phyloP scores from a whole-genome alignment of 2,329 filamentous ascomycete species.

The Diaporthe citri region DNA sequence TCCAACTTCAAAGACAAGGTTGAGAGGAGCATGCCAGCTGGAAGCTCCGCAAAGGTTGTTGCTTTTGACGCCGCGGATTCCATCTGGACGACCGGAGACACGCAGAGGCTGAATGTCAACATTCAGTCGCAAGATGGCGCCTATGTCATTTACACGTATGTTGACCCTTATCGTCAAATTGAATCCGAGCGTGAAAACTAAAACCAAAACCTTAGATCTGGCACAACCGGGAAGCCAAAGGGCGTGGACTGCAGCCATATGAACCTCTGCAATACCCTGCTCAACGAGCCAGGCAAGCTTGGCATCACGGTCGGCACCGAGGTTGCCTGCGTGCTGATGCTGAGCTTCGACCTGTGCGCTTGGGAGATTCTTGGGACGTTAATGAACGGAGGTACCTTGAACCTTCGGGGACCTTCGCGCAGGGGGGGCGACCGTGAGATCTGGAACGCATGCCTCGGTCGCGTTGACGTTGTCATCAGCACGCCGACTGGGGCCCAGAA shows the following conservation, averaged over 20 bases:
- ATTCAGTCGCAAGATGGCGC: slow-evolving; percentile 54
- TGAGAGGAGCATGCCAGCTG: slow-evolving; percentile 28
- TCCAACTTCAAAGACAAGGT: slow-evolving; percentile 29
- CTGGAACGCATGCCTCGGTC: slow-evolving; percentile 60
- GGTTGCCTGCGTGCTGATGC: slow-evolving; percentile 68
- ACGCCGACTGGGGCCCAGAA: slow-evolving; percentile 68
- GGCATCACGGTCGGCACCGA: slow-evolving; percentile 62
- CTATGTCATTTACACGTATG: slow-evolving; percentile 64
- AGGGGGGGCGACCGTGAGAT: slow-evolving; percentile 23
- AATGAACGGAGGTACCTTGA: slow-evolving; percentile 69
- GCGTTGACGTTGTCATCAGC: slow-evolving; percentile 66
- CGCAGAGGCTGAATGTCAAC: slow-evolving; percentile 42
- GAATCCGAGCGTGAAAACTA: neutral
- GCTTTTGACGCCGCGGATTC: slow-evolving; percentile 32
- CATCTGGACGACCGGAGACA: slow-evolving; percentile 36
- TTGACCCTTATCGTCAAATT: no score
- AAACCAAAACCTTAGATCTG: slow-evolving; percentile 50
- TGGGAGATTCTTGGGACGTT: slow-evolving; percentile 71
- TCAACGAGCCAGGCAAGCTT: slow-evolving; percentile 63
- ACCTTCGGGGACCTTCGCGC: slow-evolving; percentile 60
- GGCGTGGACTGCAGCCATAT: slow-evolving; percentile 69
- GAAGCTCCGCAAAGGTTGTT: slow-evolving; percentile 1
- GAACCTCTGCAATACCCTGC: slow-evolving; percentile 67
- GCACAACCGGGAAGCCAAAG: slow-evolving; percentile 69
- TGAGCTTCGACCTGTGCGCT: slow-evolving; percentile 73